Percentiles rank a stretch among this genome's conserved stretches.
phyloP scores from a whole-genome alignment of 139 green algal species.

The Ostreobium quekettii region DNA sequence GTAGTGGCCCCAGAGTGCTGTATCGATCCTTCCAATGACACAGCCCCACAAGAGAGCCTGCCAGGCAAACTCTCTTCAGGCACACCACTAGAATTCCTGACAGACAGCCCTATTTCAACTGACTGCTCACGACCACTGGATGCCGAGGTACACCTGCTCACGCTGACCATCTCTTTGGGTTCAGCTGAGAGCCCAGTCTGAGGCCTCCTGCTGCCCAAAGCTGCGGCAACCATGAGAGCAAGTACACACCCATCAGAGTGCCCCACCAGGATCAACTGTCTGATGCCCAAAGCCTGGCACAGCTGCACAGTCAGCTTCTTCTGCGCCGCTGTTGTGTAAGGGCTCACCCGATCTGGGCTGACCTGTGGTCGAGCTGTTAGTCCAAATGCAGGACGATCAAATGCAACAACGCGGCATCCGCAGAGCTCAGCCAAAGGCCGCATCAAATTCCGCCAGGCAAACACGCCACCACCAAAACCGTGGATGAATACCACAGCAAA shows the following conservation, averaged over 20 bases:
- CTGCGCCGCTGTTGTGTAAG: constrained; percentile 44
- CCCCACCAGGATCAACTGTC: constrained; percentile 42
- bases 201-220: constrained; percentile 3
- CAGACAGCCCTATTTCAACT: no score
- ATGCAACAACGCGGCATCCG: constrained; percentile 45
- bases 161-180: no score
- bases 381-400: constrained; percentile 57
- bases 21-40: no score
- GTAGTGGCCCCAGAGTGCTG: no score
- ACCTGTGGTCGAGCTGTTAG: constrained; percentile 27
- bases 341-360: constrained; percentile 30
- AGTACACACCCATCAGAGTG: constrained; percentile 63
- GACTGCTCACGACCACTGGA: no score
- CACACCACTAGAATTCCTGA: no score
- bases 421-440: constrained; percentile 46
- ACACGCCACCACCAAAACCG: constrained; percentile 65
- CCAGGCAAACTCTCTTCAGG: no score
- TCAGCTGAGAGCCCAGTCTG: no score
- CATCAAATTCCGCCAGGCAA: constrained; percentile 71
- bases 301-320: constrained; percentile 49
- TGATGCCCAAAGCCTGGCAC: constrained; percentile 33
- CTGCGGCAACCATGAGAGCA: constrained; percentile 42
- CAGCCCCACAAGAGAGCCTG: no score
- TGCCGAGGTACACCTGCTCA: no score
- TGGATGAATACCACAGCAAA: constrained; percentile 60